phyloP scores from a whole-genome alignment of 2,329 filamentous ascomycete genomes.

The Paecilomyces sp. region DNA sequence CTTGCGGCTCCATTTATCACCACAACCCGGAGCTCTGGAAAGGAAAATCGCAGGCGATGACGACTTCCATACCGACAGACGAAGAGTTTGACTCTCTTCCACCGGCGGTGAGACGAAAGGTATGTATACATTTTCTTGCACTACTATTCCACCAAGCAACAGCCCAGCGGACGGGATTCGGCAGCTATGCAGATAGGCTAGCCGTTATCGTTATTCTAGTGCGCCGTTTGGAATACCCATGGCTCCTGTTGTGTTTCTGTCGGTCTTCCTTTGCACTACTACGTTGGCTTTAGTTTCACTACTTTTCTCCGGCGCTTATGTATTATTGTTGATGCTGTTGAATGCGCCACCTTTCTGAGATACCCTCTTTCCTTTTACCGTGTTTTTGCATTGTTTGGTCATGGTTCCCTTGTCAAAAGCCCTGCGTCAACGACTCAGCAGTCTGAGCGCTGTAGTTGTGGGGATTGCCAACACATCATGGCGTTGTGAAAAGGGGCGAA shows the following conservation, averaged over 20 bases:
- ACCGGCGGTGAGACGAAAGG: constrained; percentile 51
- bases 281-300: neutral
- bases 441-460: neutral
- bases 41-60: constrained; percentile 3
- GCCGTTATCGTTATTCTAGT: neutral
- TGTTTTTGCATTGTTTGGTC: neutral
- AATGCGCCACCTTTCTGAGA: neutral
- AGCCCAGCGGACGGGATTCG: neutral
- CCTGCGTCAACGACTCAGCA: neutral
- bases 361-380: neutral
- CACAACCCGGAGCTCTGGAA: neutral
- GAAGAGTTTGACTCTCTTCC: constrained; percentile 48
- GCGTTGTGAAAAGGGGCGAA: neutral
- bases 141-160: neutral
- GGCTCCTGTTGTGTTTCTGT: neutral
- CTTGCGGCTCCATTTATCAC: neutral
- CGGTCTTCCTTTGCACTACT: neutral
- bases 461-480: neutral
- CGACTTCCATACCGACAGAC: constrained; percentile 10
- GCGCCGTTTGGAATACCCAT: neutral
- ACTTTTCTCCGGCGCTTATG: neutral
- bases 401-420: neutral
- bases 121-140: constrained; percentile 30
- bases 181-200: neutral
- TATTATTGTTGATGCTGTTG: neutral